phyloP scores from a whole-genome alignment of 176 grass and related monocot species.

The Ananas comosus region DNA sequence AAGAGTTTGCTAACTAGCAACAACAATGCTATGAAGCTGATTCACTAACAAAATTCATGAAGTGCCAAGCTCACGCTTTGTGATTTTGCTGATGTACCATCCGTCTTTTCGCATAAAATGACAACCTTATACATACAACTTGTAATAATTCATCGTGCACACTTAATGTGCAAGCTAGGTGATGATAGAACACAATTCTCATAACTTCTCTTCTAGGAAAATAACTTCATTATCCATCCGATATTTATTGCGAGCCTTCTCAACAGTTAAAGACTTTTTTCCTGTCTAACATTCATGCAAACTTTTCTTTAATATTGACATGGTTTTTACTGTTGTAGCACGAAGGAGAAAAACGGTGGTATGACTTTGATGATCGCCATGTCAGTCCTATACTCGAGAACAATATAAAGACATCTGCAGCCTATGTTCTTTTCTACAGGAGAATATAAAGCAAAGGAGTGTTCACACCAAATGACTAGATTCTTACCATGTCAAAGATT shows the following conservation, averaged over 20 bases:
- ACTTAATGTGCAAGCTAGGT: too few relatives aligned
- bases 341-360: conserved; percentile 61
- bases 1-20: too few relatives aligned
- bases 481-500: background rate
- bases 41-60: too few relatives aligned
- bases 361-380: conserved; percentile 77
- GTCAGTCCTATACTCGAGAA: conserved; percentile 57
- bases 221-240: background rate
- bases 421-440: conserved; percentile 86
- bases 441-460: background rate
- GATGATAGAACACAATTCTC: background rate
- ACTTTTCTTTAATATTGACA: conserved; percentile 19
- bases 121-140: too few relatives aligned
- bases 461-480: background rate
- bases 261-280: background rate
- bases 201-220: background rate
- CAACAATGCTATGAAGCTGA: too few relatives aligned
- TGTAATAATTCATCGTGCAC: too few relatives aligned
- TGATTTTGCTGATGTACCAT: too few relatives aligned
- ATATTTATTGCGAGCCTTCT: background rate
- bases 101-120: too few relatives aligned
- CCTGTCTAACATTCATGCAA: background rate
- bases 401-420: conserved; percentile 66
- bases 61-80: too few relatives aligned
- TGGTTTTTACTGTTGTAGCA: conserved; percentile 40